Evolutionary conservation across 192 early-diverging fungal species (phyloP), one percentile per base, ranked within the genome.

Genomic region (Bifiguratus adelaidae): DNA sequence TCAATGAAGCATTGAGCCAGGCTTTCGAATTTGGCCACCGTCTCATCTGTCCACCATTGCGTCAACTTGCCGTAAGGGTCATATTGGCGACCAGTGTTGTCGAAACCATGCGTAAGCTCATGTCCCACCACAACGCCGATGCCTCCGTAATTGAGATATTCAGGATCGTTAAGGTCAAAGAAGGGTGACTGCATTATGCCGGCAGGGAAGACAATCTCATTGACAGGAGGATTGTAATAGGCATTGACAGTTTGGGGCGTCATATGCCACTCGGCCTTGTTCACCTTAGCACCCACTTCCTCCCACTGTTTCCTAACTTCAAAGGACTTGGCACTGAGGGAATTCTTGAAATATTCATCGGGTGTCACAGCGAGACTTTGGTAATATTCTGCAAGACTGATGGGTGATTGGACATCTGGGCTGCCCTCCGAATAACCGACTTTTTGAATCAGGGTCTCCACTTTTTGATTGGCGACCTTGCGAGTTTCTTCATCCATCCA

Each of bases 41-140:
- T 85, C 30, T 56, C 41, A 15, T 79, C 71, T 7, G 77, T 76
- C 85, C 85, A 89, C 86, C 86, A 89, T 48, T 70, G 38, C 16
- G 41, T 25, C 16, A 61, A 24, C 7, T 38, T 41, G 16, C 67
- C 67, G 23, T 47, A n/a, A 6, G 37, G 25, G 30, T 78, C 76
- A 42, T 57, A 78, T 20, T 53, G 47, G 1, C 61, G 60, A 21
- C 74, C 76, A 13, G 26, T 54, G 25, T 74, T 63, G 30, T 78
- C 76, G 24, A 78, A 78, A 1, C 60, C 76, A 44, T 78, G 76
- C 27, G 60, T 60, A 12, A 71, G 20, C 19, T 71, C 68, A 44
- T 67, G 68, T 2, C 78, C 82, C 19, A 81, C 64, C 3, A 81
- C 67, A 12, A 53, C 30, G 9, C 82, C 82, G 36, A 81, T 72